These are phyloP conservation scores for Kwoniella sp. DNA, from an alignment of 768 basidiomycete species.

Conservation along the genomic window DNA sequence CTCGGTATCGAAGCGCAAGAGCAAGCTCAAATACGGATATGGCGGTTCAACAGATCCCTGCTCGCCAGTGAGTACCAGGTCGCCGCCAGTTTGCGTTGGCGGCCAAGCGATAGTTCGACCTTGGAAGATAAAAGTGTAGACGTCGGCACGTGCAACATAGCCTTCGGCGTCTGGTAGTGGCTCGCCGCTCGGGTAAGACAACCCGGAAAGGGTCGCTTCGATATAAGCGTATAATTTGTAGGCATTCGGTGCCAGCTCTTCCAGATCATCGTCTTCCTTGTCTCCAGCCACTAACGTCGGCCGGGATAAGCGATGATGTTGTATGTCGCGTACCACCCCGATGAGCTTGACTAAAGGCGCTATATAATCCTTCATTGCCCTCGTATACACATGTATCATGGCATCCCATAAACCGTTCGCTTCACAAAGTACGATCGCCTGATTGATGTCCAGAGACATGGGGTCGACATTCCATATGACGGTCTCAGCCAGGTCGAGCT, in stretches of 20 bases:
- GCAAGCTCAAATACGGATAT: slow-evolving; percentile 81
- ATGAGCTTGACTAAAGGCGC: slow-evolving; percentile 85
- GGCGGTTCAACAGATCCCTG: slow-evolving; percentile 65
- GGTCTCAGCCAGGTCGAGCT: slow-evolving; percentile 76
- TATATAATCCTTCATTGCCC: slow-evolving; percentile 82
- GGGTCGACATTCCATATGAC: slow-evolving; percentile 97
- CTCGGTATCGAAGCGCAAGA: slow-evolving; percentile 88
- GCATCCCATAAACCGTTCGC: slow-evolving; percentile 84
- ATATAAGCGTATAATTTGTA: slow-evolving; percentile 93
- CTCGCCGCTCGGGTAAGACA: slow-evolving; percentile 82
- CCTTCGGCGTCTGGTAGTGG: slow-evolving; percentile 69
- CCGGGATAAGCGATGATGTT: slow-evolving; percentile 59
- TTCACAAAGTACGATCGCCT: slow-evolving; percentile 84
- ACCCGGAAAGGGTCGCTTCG: slow-evolving; percentile 74
- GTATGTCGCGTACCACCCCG: slow-evolving; percentile 70
- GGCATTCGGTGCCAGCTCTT: slow-evolving; percentile 69
- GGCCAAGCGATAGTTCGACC: slow-evolving; percentile 81
- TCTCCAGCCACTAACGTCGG: slow-evolving; percentile 34
- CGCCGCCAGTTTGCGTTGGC: slow-evolving; percentile 60
- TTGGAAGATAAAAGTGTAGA: slow-evolving; percentile 82
- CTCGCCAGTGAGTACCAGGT: slow-evolving; percentile 73
- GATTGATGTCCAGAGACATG: slow-evolving; percentile 85
- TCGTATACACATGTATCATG: slow-evolving; percentile 88
- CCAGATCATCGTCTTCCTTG: slow-evolving; percentile 57
- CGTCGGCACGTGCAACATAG: slow-evolving; percentile 66